Evolutionary conservation across 345 rosid species (phyloP), one percentile per base, ranked within the genome.

Genomic region (Luvunga scandens): DNA sequence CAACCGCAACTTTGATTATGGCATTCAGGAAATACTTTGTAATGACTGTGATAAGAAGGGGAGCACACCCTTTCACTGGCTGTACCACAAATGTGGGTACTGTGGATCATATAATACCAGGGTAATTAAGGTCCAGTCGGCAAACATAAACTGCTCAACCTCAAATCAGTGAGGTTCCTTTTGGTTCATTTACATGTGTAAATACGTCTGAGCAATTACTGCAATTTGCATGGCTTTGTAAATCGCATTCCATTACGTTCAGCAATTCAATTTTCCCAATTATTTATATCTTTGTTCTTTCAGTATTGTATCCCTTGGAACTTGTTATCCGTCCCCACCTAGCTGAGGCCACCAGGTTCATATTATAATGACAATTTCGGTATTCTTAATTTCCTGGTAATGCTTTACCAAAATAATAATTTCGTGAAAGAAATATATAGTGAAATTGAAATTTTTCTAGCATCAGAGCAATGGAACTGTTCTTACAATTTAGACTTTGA

Each of bases 1-100:
- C 31, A 24, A 30, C 42, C 1, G 18, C 68, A 28, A 56, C 55
- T 42, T 21, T 21, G 60, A 33, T 59, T 42, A 12, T 64, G 50
- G 60, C n/a, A 68, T 83, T 38, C 89, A 92, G 97, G 92, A 89
- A 75, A 87, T 92, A 73, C 69, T 92, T 72, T 92, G 97, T 81
- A 92, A 90, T 53, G 97, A 92, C 82, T 92, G 97, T 24, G 87
- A 89, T 76, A 87, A 76, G 82, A 92, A 92, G 80, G 92, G 97
- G 24, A 84, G 74, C 0, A 84, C 94, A 57, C 85, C 81, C 69
- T 92, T 92, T 80, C 97, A 92, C 79, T 92, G 97, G 97, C 82
- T 92, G 25, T 92, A 92, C 75, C 97, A 90, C 82, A 92, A 90
- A 85, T 92, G 97, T 28, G 71, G 84, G 59, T 76, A 38, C 34